These are phyloP conservation scores for Metschnikowia kunwiensis DNA, from an alignment of 805 yeast genomes.

Conservation along the genomic window DNA sequence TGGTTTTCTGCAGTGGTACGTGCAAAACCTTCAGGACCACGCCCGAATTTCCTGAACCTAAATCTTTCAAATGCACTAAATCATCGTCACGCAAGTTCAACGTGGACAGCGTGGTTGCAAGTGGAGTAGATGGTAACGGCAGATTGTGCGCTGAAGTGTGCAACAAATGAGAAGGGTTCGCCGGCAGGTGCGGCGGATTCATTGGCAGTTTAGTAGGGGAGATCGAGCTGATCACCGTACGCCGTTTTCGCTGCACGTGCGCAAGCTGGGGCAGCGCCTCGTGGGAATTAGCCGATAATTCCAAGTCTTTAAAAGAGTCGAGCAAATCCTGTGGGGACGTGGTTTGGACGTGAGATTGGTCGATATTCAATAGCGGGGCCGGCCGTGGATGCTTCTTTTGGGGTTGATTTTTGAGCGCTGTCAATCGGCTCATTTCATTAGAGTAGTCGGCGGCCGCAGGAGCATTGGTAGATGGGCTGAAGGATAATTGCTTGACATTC, in stretches of 20 bases:
- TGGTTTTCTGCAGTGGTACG: constrained; percentile 78
- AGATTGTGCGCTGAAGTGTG: background rate
- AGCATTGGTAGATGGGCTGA: constrained; percentile 6
- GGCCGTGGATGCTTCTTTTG: constrained; percentile 26
- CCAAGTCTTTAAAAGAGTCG: constrained; percentile 9
- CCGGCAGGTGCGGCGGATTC: constrained; percentile 1
- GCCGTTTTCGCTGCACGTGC: constrained; percentile 26
- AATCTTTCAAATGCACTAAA: constrained; percentile 64
- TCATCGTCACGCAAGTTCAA: constrained; percentile 49
- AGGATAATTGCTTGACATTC: constrained; percentile 36
- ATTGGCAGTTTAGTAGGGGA: constrained; percentile 33
- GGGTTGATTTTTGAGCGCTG: constrained; percentile 18
- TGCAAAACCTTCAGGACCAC: constrained; percentile 86
- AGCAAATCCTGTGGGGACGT: constrained; percentile 10
- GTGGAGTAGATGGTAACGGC: constrained; percentile 27
- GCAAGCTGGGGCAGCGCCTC: constrained; percentile 3
- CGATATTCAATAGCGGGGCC: constrained; percentile 29
- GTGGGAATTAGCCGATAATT: constrained; percentile 2
- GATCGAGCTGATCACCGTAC: constrained; percentile 41
- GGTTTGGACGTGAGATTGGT: constrained; percentile 5
- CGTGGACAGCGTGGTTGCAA: constrained; percentile 31
- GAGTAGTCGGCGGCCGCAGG: constrained; percentile 2
- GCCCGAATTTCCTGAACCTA: constrained; percentile 95
- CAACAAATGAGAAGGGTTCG: background rate
- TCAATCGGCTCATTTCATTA: constrained; percentile 10